phyloP scores from a whole-genome alignment of 441 rosid genomes.

The Adansonia gregorii region DNA sequence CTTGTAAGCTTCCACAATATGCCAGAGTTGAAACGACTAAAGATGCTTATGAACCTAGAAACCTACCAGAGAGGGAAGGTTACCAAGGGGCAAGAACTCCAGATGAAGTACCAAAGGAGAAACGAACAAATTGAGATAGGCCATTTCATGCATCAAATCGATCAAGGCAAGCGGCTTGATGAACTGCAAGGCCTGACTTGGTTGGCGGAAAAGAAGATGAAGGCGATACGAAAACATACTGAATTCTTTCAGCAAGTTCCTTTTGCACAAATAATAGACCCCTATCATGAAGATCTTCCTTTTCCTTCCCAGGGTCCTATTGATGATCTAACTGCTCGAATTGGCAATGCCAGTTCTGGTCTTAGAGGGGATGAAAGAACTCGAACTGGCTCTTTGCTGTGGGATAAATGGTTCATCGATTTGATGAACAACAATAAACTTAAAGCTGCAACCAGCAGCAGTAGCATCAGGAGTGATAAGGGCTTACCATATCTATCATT shows the following conservation, averaged over 20 bases:
- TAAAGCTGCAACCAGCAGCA: too few species aligned
- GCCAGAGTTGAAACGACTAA: conserved; percentile 31
- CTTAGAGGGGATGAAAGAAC: neutral
- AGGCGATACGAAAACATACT: conserved; percentile 31
- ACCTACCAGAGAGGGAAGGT: conserved; percentile 42
- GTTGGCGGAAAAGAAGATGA: conserved; percentile 36
- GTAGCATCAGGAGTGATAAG: too few species aligned
- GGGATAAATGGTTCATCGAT: conserved; percentile 32
- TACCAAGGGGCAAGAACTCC: conserved; percentile 37
- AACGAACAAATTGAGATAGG: conserved; percentile 39
- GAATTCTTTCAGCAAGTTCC: conserved; percentile 28
- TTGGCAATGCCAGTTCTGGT: neutral
- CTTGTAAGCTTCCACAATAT: too few species aligned
- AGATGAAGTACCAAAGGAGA: conserved; percentile 32
- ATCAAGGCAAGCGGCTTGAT: conserved; percentile 18
- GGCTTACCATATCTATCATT: neutral
- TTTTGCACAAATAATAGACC: neutral
- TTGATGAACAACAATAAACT: conserved; percentile 21
- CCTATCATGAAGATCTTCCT: neutral
- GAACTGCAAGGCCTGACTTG: conserved; percentile 31
- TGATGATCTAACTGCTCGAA: neutral
- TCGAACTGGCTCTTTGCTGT: neutral
- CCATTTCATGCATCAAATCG: conserved; percentile 36
- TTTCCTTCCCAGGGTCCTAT: conserved; percentile 7
- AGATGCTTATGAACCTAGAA: conserved; percentile 48